These are phyloP conservation scores for Umbelopsis ramanniana DNA, from an alignment of 192 early-diverging fungal species.

Conservation along the genomic window DNA sequence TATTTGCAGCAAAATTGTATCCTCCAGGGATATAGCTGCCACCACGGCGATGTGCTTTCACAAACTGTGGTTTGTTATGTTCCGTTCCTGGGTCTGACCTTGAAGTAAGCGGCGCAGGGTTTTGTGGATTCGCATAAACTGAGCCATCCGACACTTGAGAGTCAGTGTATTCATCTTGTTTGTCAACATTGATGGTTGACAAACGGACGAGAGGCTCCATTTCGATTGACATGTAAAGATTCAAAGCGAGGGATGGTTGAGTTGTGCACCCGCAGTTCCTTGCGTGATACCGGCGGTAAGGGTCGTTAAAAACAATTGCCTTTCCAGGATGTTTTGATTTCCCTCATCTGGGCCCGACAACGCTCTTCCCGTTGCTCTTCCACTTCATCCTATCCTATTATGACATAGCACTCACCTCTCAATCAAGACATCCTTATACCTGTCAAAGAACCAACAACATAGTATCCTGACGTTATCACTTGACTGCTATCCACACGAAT, in stretches of 20 bases:
- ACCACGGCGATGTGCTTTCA: constrained; percentile 17
- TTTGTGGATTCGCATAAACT: not conserved
- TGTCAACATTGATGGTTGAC: not conserved
- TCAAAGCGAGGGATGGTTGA: not conserved
- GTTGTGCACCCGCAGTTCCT: constrained; percentile 3
- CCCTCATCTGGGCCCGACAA: not conserved
- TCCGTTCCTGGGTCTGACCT: constrained; percentile 9
- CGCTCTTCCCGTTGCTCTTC: not conserved
- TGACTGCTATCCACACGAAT: too few relatives aligned
- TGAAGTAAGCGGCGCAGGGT: constrained; percentile 1
- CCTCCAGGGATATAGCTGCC: constrained; percentile 14
- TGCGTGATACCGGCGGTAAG: not conserved
- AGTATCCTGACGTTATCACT: too few relatives aligned
- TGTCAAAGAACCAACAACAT: too few relatives aligned
- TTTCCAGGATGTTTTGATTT: constrained; percentile 24
- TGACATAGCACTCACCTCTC: not conserved
- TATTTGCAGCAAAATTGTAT: constrained; percentile 10
- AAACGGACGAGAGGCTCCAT: not conserved
- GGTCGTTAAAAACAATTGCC: constrained; percentile 17
- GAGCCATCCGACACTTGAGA: not conserved
- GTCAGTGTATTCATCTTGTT: not conserved
- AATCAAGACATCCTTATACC: not conserved
- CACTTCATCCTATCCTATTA: not conserved
- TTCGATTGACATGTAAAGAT: constrained; percentile 9
- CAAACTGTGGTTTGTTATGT: not conserved